phyloP scores from a whole-genome alignment of 495 filamentous ascomycete species.

The Hyaloscypha finlandica region DNA sequence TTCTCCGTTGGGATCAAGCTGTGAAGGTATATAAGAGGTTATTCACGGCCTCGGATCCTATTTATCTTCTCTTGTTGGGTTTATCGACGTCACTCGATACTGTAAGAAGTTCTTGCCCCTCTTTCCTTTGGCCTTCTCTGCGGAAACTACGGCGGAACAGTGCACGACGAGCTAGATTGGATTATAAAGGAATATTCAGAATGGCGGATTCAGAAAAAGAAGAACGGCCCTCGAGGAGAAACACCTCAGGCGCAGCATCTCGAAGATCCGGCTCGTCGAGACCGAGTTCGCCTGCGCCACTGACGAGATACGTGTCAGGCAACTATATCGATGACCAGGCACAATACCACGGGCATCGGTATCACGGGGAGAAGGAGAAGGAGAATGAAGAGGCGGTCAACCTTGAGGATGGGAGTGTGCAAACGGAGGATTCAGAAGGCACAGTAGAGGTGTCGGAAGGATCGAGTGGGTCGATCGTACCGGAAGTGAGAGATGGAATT shows the following conservation, averaged over 20 bases:
- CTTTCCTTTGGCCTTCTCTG: too few species aligned
- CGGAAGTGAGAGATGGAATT: constrained; percentile 26
- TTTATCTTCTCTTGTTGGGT: too few species aligned
- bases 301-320: constrained; percentile 17
- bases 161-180: neutral
- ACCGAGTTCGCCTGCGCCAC: constrained; percentile 3
- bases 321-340: constrained; percentile 25
- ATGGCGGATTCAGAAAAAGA: constrained; percentile 1
- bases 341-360: constrained; percentile 14
- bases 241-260: constrained; percentile 20
- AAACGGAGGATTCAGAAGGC: constrained; percentile 9
- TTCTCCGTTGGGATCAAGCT: too few species aligned
- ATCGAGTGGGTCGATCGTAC: constrained; percentile 4
- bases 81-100: too few species aligned
- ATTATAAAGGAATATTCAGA: neutral
- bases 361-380: constrained; percentile 13
- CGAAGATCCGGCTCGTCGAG: constrained; percentile 9
- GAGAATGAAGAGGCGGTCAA: neutral
- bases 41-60: too few species aligned
- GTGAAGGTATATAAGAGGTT: too few species aligned
- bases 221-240: constrained; percentile 3
- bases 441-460: constrained; percentile 4
- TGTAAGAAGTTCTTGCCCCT: too few species aligned
- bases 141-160: too few species aligned
- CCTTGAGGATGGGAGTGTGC: neutral